phyloP scores from a whole-genome alignment of 2,329 filamentous ascomycete species.

The Colletotrichum aenigma region DNA sequence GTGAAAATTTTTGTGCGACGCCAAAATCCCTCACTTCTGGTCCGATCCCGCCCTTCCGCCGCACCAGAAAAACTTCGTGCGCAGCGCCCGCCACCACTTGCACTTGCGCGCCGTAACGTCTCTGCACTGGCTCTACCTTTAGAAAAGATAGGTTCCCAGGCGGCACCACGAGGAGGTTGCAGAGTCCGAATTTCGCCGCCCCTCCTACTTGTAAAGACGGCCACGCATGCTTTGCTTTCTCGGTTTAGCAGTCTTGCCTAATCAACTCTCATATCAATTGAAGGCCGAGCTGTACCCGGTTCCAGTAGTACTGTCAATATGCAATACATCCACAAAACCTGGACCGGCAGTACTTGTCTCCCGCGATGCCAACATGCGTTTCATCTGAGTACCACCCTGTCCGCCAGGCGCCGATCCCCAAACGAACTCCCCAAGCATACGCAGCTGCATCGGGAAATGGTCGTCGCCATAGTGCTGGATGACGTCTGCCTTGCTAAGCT shows the following conservation, averaged over 20 bases:
- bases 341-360: not conserved
- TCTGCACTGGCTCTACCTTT: no score
- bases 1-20: no score
- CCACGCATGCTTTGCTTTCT: not conserved
- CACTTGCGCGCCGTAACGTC: no score
- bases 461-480: constrained; percentile 46
- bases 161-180: no score
- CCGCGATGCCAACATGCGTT: constrained; percentile 21
- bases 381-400: constrained; percentile 26
- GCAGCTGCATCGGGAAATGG: constrained; percentile 52
- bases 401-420: constrained; percentile 35
- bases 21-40: no score
- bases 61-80: no score
- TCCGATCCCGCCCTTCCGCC: no score
- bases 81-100: no score
- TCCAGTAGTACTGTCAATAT: not conserved
- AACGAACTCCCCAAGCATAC: constrained; percentile 49
- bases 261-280: not conserved
- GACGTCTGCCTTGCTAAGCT: constrained; percentile 38
- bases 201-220: not conserved
- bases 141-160: no score
- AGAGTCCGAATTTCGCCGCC: no score
- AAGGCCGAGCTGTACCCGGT: not conserved
- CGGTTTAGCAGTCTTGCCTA: not conserved
- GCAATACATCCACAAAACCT: not conserved